Conservation (phyloP, 805 yeast genomes). For the Metschnikowia proteae region DNA sequence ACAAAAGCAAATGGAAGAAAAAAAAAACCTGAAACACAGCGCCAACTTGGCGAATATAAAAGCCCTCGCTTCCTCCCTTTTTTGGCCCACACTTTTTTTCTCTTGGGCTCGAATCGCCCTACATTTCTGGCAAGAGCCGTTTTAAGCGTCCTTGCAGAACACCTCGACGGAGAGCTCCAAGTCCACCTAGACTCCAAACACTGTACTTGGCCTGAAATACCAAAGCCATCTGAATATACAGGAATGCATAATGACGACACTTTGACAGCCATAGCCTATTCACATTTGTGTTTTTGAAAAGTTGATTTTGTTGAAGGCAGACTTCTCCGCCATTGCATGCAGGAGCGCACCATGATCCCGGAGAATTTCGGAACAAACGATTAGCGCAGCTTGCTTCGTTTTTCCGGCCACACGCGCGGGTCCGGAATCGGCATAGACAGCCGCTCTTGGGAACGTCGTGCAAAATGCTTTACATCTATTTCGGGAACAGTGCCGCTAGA, state of each 20-base stretch:
- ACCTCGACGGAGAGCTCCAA: no score
- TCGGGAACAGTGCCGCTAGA: no score
- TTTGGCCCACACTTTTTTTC: neutral
- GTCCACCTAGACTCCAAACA: no score
- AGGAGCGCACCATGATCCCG: neutral
- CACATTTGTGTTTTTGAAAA: neutral
- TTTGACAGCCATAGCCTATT: no score
- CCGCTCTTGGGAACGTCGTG: neutral
- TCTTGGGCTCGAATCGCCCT: neutral
- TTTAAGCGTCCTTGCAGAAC: neutral
- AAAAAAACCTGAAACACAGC: neutral
- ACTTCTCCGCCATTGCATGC: neutral
- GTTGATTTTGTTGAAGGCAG: neutral
- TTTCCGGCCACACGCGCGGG: neutral
- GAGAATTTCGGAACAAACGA: conserved; percentile 1
- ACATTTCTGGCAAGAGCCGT: neutral
- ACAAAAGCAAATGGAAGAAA: neutral
- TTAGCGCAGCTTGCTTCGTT: neutral
- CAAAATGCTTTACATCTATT: no score
- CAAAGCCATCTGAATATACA: no score
- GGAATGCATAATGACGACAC: no score
- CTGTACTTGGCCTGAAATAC: no score
- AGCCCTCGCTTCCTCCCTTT: neutral
- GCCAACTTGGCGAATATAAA: neutral
- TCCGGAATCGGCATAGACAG: neutral